Percentiles rank a stretch among this genome's conserved stretches.
phyloP scores from a whole-genome alignment of 2,329 filamentous ascomycete species.

The Coccinonectria pachysandricola region DNA sequence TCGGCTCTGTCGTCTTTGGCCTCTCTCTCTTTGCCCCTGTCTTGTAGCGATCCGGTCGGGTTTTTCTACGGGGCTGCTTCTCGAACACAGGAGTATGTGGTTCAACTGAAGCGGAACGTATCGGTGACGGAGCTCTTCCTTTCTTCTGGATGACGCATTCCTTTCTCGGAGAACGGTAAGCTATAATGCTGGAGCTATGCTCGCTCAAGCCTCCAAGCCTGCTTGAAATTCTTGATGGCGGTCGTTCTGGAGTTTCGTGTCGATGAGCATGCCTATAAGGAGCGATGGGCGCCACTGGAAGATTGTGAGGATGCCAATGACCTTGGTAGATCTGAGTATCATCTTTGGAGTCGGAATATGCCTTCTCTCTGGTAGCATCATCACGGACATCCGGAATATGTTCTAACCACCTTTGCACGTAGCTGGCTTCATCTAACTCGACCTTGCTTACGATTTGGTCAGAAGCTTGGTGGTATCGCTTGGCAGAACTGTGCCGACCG shows the following conservation, averaged over 20 bases:
- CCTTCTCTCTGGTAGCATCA: not conserved
- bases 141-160: too few relatives aligned
- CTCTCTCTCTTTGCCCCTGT: too few relatives aligned
- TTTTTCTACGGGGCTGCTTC: conserved; percentile 44
- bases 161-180: too few relatives aligned
- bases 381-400: not conserved
- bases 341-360: not conserved
- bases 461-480: not conserved
- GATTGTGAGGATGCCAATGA: conserved; percentile 4
- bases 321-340: not conserved
- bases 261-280: not conserved
- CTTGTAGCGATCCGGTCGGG: conserved; percentile 45
- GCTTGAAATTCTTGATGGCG: too few relatives aligned
- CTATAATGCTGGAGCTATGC: too few relatives aligned
- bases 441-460: not conserved
- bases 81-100: conserved; percentile 26
- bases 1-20: too few relatives aligned
- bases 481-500: not conserved
- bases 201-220: too few relatives aligned
- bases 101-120: not conserved
- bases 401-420: conserved; percentile 1
- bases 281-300: conserved; percentile 1
- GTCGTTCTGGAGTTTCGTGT: too few relatives aligned
- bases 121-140: too few relatives aligned
- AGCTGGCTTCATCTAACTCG: not conserved